Evolutionary conservation across 2,329 filamentous ascomycete genomes (phyloP).

Genomic region (Ceratocystis harringtonii): DNA sequence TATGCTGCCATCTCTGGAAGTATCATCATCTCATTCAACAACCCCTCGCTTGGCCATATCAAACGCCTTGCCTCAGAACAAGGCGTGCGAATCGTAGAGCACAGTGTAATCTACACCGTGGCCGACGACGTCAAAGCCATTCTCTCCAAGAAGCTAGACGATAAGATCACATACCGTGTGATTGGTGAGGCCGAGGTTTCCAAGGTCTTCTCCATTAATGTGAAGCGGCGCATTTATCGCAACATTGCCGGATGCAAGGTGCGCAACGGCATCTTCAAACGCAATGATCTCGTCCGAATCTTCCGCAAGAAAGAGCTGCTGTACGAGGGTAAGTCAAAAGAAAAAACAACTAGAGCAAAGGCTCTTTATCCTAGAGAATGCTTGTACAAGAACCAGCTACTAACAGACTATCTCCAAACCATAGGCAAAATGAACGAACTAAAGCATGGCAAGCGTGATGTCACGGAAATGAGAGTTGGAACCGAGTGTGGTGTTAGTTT

Average conservation of each 20-base stretch:
- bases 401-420: neutral
- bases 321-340: conserved; percentile 57
- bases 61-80: conserved; percentile 51
- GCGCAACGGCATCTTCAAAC: conserved; percentile 59
- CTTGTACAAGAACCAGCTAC: neutral
- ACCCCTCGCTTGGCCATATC: conserved; percentile 50
- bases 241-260: conserved; percentile 80
- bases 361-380: conserved; percentile 17
- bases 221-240: conserved; percentile 54
- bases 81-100: conserved; percentile 65
- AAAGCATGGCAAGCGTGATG: conserved; percentile 87
- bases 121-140: conserved; percentile 55
- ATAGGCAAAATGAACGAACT: conserved; percentile 64
- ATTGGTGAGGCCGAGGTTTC: conserved; percentile 77
- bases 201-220: conserved; percentile 69
- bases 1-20: conserved; percentile 66
- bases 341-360: conserved; percentile 8
- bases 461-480: conserved; percentile 76
- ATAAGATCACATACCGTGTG: conserved; percentile 52
- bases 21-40: conserved; percentile 77
- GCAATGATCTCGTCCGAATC: conserved; percentile 52
- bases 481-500: conserved; percentile 88
- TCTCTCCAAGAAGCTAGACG: conserved; percentile 55
- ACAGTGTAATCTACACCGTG: conserved; percentile 74
- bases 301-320: conserved; percentile 54